Evolutionary conservation across 305 asterid genomes (phyloP).

Genomic region (Solanum hybrid): DNA sequence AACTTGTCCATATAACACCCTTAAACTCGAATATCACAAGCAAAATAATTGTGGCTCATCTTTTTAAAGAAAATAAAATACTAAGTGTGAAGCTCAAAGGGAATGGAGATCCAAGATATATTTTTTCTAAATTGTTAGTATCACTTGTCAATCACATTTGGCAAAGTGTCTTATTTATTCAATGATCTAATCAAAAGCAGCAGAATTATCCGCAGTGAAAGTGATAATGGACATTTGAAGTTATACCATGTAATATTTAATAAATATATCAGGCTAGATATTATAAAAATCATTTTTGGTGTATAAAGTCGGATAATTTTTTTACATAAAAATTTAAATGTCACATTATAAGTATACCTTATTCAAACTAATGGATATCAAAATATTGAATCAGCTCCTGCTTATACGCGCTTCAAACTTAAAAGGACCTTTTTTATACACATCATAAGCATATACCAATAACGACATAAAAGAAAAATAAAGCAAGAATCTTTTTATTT

Average conservation of each 20-base stretch:
- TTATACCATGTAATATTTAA: neutral
- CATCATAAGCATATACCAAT: neutral
- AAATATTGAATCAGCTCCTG: neutral
- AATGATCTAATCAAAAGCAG: neutral
- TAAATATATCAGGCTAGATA: neutral
- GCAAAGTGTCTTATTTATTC: neutral
- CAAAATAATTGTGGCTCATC: too few relatives aligned
- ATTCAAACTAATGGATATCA: neutral
- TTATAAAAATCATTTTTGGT: neutral
- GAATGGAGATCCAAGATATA: too few relatives aligned
- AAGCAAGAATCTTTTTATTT: neutral
- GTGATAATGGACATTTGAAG: neutral
- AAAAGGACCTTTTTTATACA: neutral
- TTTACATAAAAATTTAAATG: too few relatives aligned
- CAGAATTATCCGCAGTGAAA: neutral
- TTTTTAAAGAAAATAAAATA: too few relatives aligned
- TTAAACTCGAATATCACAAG: too few relatives aligned
- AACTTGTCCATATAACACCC: too few relatives aligned
- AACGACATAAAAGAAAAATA: neutral
- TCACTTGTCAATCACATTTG: neutral
- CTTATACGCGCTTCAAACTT: neutral
- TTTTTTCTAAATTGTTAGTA: too few relatives aligned
- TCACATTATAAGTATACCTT: too few relatives aligned
- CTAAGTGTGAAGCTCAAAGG: too few relatives aligned
- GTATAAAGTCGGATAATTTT: accelerated